Evolutionary conservation across 1,284 basidiomycete genomes (phyloP), one percentile per base, ranked within the genome.

Genomic region (Acaromyces ingoldii): DNA sequence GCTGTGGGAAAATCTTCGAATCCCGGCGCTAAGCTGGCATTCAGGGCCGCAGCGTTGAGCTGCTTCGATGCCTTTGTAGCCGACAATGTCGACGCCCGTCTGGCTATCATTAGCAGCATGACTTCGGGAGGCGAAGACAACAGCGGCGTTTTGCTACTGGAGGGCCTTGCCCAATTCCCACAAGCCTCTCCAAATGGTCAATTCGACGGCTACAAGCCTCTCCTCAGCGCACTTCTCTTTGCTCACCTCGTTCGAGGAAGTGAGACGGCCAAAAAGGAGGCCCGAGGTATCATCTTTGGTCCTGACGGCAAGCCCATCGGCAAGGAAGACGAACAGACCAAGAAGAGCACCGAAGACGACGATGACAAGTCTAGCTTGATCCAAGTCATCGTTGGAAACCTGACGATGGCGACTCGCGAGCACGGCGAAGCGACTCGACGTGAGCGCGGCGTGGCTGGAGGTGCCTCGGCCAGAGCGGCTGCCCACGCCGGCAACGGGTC

Each of bases 361-460:
- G 79, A 79, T 44, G 80, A 81, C 10, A 70, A 71, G 3, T 65
- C 72, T 2, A 77, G 77, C 2, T 72, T 83, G 6, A 76, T 83
- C 4, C 80, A 81, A 56, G 75, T 81, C 13, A 67, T 83, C 1
- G 79, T 83, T 4, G 85, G 70, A 78, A 88, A 82, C 66, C 63
- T 83, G 6, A 78, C 82, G 81, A 63, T 88, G 85, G 80, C 81
- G 0, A 70, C 79, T 41, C 74, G 81, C 29, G 80, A 81, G 60
- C 80, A 81, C 52, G 76, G 77, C 4, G 72, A 74, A 29, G 62
- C 70, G 0, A 61, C 69, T 2, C 62, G 71, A 19, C 55, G 60
- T 26, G 72, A 73, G 49, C 66, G 72, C 21, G 55, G 62, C 13
- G 58, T 56, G 0, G 49, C 47, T 6, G 57, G 60, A 0, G 60